Evolutionary conservation across 2,329 filamentous ascomycete genomes (phyloP).

Genomic region (Colletotrichum lupini): DNA sequence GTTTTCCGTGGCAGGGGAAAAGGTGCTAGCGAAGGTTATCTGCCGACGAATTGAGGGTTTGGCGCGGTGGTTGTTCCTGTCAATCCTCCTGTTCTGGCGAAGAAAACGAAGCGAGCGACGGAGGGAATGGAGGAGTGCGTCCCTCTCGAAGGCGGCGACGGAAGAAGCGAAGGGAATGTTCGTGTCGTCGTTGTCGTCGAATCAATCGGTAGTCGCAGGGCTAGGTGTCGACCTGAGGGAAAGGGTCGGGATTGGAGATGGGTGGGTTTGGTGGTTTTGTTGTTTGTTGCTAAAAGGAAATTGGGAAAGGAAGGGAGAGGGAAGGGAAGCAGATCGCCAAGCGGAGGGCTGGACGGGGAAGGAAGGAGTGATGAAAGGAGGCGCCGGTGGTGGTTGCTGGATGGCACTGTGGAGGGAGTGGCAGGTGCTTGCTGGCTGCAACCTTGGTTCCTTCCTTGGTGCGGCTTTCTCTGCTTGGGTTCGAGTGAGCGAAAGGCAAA

Average conservation of each 20-base stretch:
- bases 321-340: slow-evolving; percentile 29
- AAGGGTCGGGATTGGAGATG: neutral
- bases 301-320: slow-evolving; percentile 25
- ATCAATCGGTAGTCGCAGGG: slow-evolving; percentile 2
- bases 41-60: slow-evolving; percentile 21
- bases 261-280: slow-evolving; percentile 26
- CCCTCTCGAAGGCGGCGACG: slow-evolving; percentile 27
- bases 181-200: slow-evolving; percentile 20
- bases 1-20: slow-evolving; percentile 27
- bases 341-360: slow-evolving; percentile 29
- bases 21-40: slow-evolving; percentile 32
- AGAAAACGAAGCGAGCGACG: slow-evolving; percentile 10
- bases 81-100: neutral
- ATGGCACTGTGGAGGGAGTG: neutral
- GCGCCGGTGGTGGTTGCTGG: slow-evolving; percentile 1
- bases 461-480: neutral
- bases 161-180: neutral
- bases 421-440: neutral
- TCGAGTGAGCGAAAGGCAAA: neutral
- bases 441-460: neutral
- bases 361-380: slow-evolving; percentile 32
- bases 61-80: slow-evolving; percentile 6
- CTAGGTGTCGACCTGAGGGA: neutral
- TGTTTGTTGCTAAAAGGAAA: slow-evolving; percentile 22
- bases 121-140: slow-evolving; percentile 12